Percentiles rank a stretch among this genome's conserved stretches.
Conservation (phyloP, 2,329 filamentous ascomycete species). For the Venturia asperata region DNA sequence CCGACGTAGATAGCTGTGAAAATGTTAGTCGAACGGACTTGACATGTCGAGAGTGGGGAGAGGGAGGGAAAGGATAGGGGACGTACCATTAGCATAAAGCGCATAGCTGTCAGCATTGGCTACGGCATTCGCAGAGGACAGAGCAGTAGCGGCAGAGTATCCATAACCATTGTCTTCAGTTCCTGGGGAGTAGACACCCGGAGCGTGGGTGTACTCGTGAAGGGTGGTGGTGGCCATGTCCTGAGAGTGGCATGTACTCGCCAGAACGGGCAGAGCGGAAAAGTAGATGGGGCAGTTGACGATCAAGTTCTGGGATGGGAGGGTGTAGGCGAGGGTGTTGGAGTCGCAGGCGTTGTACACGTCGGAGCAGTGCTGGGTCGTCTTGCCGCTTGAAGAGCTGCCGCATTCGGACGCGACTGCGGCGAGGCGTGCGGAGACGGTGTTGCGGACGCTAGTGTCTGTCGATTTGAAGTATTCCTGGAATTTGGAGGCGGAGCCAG, state of each 20-base stretch:
- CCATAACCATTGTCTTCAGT: constrained; percentile 55
- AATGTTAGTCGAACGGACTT: background rate
- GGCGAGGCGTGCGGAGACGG: constrained; percentile 47
- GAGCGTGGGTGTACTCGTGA: constrained; percentile 60
- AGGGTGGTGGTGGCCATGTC: constrained; percentile 59
- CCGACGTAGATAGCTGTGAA: background rate
- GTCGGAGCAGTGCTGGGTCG: constrained; percentile 54
- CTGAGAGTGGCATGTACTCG: constrained; percentile 50
- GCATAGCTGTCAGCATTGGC: constrained; percentile 59
- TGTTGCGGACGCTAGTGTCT: constrained; percentile 37
- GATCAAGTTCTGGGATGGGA: constrained; percentile 16
- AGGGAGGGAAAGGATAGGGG: background rate
- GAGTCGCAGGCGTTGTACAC: constrained; percentile 44
- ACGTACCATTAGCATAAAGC: constrained; percentile 45
- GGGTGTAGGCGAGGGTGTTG: constrained; percentile 19
- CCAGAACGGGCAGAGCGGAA: background rate
- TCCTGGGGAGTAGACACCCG: constrained; percentile 46
- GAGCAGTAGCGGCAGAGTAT: constrained; percentile 42
- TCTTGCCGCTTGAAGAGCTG: constrained; percentile 40
- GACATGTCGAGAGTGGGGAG: background rate
- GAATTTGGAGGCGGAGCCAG: constrained; percentile 44
- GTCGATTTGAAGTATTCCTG: constrained; percentile 59
- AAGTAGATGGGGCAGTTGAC: constrained; percentile 20
- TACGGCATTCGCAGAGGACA: constrained; percentile 47
- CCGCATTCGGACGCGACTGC: constrained; percentile 50